Base-by-base conservation (phyloP, 306 rosid species). In the Cucurbita maxima region DNA sequence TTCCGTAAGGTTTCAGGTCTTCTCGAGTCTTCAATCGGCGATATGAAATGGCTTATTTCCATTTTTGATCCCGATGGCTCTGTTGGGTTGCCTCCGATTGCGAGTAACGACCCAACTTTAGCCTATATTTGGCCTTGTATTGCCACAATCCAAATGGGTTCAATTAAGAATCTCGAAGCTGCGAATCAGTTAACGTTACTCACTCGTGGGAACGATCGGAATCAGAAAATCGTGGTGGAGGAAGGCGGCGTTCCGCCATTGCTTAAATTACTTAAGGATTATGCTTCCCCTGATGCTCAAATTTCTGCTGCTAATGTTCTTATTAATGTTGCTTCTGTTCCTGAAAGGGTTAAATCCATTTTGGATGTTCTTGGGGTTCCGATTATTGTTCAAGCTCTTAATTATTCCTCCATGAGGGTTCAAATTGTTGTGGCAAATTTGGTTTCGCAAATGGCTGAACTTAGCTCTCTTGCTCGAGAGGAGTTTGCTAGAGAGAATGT, bases 401-500 rank as follows among this genome's bases (percentile, higher is more conserved):
- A 80, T 0, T 88, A 86, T 51, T 77, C 96, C 3, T 77, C 87
- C 4, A 80, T 81, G 58, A 82, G 81, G 84, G 97, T 90, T 80
- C 96, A 90, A 76, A 78, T 78, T 41, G 61, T 79, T 4, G 86
- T 88, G 13, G 96, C 86, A 14, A 85, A 84, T 54, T 83, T 93
- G 70, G 88, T 93, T 15, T 83, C 92, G 5, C 68, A 63, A 25
- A 88, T 93, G 96, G 94, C 90, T 2, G 92, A 81, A 40, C 86
- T 81, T 3, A 78, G 82, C 37, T 20, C 58, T 0, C 4, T 66
- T 59, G 88, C 90, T 13, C 89, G 80, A 58, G 96, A 86, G 76
- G 98, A 90, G 79, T 90, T 93, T 34, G 87, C 88, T 5, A 75
- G 89, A 62, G 97, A 87, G 15, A 93, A 93, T 78, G 97, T 87